Evolutionary conservation across 306 rosid genomes (phyloP).

Genomic region (Myrica gale): DNA sequence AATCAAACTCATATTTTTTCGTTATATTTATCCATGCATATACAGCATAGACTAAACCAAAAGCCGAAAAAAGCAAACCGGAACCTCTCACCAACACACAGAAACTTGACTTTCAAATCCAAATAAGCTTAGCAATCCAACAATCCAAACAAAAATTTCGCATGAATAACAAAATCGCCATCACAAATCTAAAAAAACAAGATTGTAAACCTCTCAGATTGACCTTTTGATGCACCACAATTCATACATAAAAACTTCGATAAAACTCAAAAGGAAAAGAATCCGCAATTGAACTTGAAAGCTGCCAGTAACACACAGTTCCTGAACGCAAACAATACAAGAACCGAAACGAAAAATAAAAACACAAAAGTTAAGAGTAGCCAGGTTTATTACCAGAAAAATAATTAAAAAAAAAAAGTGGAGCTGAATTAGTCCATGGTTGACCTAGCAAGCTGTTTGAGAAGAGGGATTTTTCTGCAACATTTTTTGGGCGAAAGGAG

Average conservation of each 20-base stretch:
- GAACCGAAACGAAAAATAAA: background rate
- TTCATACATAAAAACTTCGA: background rate
- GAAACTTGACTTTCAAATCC: background rate
- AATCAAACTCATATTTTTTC: background rate
- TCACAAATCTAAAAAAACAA: background rate
- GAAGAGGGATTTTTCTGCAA: conserved; percentile 24
- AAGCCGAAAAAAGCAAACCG: background rate
- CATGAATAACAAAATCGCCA: background rate
- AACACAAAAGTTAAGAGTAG: background rate
- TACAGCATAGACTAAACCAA: background rate
- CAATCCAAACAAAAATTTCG: background rate
- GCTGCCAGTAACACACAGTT: background rate
- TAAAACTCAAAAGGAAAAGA: background rate
- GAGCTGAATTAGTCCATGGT: conserved; percentile 37
- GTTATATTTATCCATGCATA: background rate
- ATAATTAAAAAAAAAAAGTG: background rate
- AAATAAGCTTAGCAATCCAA: background rate
- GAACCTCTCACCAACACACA: background rate
- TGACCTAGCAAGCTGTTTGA: conserved; percentile 21
- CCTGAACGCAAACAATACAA: conserved; percentile 5
- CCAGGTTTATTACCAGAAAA: background rate
- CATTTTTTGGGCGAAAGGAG: conserved; percentile 22
- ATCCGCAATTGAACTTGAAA: background rate
- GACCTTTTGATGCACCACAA: background rate
- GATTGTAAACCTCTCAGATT: background rate